Evolutionary conservation across 108 stramenopile species (phyloP).

Genomic region (Cyclostephanos invisitatus): DNA sequence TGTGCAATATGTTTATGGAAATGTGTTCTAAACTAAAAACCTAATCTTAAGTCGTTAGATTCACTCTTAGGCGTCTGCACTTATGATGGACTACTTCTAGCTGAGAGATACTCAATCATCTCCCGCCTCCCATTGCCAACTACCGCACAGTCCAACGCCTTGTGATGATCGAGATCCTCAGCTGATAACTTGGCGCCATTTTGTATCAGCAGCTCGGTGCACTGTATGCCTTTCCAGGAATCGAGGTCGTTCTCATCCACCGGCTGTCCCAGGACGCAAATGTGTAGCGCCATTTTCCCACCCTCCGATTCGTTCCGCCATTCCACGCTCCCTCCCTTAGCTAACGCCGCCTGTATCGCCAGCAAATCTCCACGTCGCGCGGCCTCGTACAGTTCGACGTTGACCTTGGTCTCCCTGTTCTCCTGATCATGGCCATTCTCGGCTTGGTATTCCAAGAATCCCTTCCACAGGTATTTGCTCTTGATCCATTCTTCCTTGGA

Average conservation of each 20-base stretch:
- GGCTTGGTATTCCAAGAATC: constrained; percentile 67
- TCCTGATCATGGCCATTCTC: constrained; percentile 57
- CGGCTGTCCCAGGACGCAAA: constrained; percentile 55
- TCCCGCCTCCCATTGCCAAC: constrained; percentile 62
- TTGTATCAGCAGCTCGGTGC: constrained; percentile 79
- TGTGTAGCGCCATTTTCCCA: constrained; percentile 64
- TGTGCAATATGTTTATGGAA: not conserved
- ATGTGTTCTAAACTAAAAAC: not conserved
- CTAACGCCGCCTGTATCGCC: constrained; percentile 62
- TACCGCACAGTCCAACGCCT: constrained; percentile 70
- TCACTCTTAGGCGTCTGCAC: not conserved
- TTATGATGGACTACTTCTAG: constrained; percentile 30
- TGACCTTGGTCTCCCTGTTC: constrained; percentile 65
- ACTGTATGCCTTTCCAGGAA: constrained; percentile 71
- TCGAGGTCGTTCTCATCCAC: constrained; percentile 32
- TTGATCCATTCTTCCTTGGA: constrained; percentile 86
- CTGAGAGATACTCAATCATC: constrained; percentile 79
- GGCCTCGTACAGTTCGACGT: constrained; percentile 65
- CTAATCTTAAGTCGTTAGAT: constrained; percentile 17
- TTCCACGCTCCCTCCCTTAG: constrained; percentile 75
- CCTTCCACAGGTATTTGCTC: constrained; percentile 87
- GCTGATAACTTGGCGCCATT: constrained; percentile 77
- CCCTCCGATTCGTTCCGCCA: constrained; percentile 71
- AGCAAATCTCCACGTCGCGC: constrained; percentile 62
- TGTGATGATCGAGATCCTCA: constrained; percentile 57